Base-by-base conservation (phyloP, 768 basidiomycete species). In the Suillus spraguei region DNA sequence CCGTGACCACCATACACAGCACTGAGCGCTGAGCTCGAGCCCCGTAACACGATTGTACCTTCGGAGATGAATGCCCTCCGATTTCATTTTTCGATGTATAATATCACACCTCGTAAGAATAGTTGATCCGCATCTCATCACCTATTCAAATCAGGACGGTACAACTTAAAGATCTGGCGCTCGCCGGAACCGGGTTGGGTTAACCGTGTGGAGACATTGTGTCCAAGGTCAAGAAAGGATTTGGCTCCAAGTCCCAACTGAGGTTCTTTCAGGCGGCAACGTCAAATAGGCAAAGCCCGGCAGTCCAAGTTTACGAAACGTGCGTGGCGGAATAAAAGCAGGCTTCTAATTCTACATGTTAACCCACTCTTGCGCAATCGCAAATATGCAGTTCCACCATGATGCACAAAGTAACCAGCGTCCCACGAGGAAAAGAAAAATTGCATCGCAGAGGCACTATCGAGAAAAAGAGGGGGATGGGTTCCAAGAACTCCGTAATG, bases 401-500 rank as follows among this genome's bases (percentile, higher is more conserved):
- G 20, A 20, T 8, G 4, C 9, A 10, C 55, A 56, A 24, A 7
- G 24, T 17, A 20, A 20, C 24, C 56, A 58, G 5, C 38, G 56
- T 20, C 39, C 56, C 3, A 28, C 33, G 20, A 63, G 42, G 54
- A 42, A 52, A 35, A 47, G 54, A 36, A 64, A 66, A 46, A 60
- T 47, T 17, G 44, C 54, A 35, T 73, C 73, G 5, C 73, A 76
- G 32, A 64, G 73, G 60, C 69, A 66, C 28, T 74, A 76, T 36
- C 73, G 73, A n/a, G 69, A 66, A 55, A 74, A 74, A 61, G 72
- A 76, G 61, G 67, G 67, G n/a, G 71, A 69, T 49, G 71, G 74
- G 32, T 76, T 74, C 65, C 61, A 66, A 24, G 74, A 76, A 41
- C 70, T 74, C 20, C 71, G 71, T 41, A 61, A 69, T 4, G 67